Percentiles rank a stretch among this genome's conserved stretches.
phyloP scores from a whole-genome alignment of 306 rosid species.

The Castanea crenata region DNA sequence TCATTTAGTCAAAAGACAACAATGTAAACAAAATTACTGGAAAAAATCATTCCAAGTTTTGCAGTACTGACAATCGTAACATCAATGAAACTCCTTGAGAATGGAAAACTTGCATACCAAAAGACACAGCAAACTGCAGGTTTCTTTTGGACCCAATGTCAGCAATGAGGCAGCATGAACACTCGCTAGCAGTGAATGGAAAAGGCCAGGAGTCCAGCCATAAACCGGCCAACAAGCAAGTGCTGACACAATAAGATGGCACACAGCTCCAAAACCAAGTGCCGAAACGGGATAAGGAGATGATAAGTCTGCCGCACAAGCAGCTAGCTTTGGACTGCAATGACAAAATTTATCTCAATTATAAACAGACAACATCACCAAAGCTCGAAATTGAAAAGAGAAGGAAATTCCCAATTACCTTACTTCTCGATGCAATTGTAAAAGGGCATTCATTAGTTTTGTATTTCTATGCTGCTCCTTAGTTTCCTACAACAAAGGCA shows the following conservation, averaged over 20 bases:
- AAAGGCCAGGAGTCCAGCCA: slow-evolving; percentile 98
- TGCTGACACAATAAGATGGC: slow-evolving; percentile 82
- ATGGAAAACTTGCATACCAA: slow-evolving; percentile 57
- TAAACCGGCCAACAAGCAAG: slow-evolving; percentile 94
- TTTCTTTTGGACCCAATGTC: slow-evolving; percentile 94
- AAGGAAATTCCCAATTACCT: slow-evolving; percentile 52
- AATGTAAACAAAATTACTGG: neutral
- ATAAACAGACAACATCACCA: slow-evolving; percentile 19
- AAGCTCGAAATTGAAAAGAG: slow-evolving; percentile 12
- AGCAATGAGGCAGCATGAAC: slow-evolving; percentile 68
- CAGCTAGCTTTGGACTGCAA: slow-evolving; percentile 93
- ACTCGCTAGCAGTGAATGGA: slow-evolving; percentile 77
- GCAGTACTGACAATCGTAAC: neutral
- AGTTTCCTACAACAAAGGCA: slow-evolving; percentile 59
- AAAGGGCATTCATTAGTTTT: slow-evolving; percentile 84
- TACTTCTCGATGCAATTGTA: slow-evolving; percentile 88
- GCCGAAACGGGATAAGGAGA: slow-evolving; percentile 81
- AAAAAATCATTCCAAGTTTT: neutral
- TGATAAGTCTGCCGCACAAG: slow-evolving; percentile 77
- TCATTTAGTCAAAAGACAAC: neutral
- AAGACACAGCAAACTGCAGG: slow-evolving; percentile 91
- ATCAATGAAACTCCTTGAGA: neutral
- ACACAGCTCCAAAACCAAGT: slow-evolving; percentile 91
- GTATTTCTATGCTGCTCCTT: slow-evolving; percentile 94
- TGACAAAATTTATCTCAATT: slow-evolving; percentile 31